Conservation (phyloP, 768 basidiomycete species). For the Auriscalpium orientale region DNA sequence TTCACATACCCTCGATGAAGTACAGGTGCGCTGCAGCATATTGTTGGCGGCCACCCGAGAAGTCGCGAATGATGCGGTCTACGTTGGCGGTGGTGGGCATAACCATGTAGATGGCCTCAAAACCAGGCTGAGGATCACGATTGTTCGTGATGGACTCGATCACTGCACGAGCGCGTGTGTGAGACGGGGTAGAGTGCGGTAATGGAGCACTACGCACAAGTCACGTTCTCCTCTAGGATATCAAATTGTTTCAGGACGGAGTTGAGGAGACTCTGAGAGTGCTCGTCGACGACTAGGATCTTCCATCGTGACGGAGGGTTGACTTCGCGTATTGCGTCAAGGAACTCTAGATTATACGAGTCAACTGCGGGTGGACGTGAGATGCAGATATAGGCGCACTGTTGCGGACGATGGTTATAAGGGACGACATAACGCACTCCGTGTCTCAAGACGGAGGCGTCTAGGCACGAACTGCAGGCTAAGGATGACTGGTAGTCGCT, state of each 20-base stretch:
- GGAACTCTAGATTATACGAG: slow-evolving; percentile 50
- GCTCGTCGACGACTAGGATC: slow-evolving; percentile 93
- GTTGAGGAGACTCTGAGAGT: slow-evolving; percentile 76
- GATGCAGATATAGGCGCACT: slow-evolving; percentile 23
- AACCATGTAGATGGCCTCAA: slow-evolving; percentile 90
- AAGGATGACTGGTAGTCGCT: no score
- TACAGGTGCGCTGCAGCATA: slow-evolving; percentile 87
- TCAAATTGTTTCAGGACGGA: slow-evolving; percentile 90
- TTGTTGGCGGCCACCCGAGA: slow-evolving; percentile 49
- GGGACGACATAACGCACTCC: slow-evolving; percentile 25
- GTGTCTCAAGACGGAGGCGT: no score
- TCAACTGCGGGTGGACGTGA: not conserved
- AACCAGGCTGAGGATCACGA: slow-evolving; percentile 74
- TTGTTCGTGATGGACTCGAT: slow-evolving; percentile 84
- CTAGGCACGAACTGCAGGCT: not conserved
- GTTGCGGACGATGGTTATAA: slow-evolving; percentile 34
- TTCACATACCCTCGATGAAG: slow-evolving; percentile 77
- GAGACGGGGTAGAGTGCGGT: not conserved
- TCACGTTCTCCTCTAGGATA: slow-evolving; percentile 93
- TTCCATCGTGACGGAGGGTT: slow-evolving; percentile 90
- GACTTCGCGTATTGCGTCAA: slow-evolving; percentile 82
- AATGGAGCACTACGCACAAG: slow-evolving; percentile 51
- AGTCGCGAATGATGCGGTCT: slow-evolving; percentile 85
- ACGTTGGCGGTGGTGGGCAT: slow-evolving; percentile 95
- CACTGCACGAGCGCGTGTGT: slow-evolving; percentile 39